phyloP scores from a whole-genome alignment of 108 stramenopile genomes.

The Cylindrotheca closterium region DNA sequence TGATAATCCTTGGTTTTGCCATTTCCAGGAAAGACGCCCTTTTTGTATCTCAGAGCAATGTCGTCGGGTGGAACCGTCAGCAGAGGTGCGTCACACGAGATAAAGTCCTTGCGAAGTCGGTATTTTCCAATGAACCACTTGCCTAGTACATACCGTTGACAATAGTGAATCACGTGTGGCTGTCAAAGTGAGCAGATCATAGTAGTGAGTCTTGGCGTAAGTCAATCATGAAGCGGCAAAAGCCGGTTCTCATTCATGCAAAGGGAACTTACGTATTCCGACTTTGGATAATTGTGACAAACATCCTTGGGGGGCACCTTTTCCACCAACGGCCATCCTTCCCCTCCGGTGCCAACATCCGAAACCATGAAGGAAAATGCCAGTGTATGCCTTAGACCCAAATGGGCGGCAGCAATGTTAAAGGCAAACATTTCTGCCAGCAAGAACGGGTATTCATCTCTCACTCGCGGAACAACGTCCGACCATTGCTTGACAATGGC shows the following conservation, averaged over 20 bases:
- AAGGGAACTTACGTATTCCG: conserved; percentile 34
- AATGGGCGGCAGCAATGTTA: conserved; percentile 80
- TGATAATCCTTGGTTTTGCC: conserved; percentile 11
- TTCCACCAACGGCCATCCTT: conserved; percentile 69
- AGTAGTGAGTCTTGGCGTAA: too few species aligned
- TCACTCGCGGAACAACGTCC: conserved; percentile 63
- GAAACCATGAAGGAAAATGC: conserved; percentile 75
- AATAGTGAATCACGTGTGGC: conserved; percentile 64
- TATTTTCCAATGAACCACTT: conserved; percentile 78
- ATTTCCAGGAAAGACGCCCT: conserved; percentile 47
- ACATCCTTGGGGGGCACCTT: conserved; percentile 33
- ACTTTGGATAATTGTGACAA: conserved; percentile 47
- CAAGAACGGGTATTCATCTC: conserved; percentile 62
- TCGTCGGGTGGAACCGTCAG: conserved; percentile 63
- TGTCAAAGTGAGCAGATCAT: background rate
- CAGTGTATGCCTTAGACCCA: conserved; percentile 56
- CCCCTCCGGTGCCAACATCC: conserved; percentile 41
- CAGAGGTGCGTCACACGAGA: conserved; percentile 68
- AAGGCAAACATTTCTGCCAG: conserved; percentile 85
- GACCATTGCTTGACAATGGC: conserved; percentile 64
- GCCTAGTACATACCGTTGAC: conserved; percentile 70
- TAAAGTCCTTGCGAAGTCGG: conserved; percentile 64
- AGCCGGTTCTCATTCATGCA: too few species aligned
- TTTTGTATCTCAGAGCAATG: conserved; percentile 49
- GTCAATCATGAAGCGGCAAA: too few species aligned